Evolutionary conservation across 1,284 basidiomycete genomes (phyloP), one percentile per base, ranked within the genome.

Genomic region (Phylloboletellus chloephorus): DNA sequence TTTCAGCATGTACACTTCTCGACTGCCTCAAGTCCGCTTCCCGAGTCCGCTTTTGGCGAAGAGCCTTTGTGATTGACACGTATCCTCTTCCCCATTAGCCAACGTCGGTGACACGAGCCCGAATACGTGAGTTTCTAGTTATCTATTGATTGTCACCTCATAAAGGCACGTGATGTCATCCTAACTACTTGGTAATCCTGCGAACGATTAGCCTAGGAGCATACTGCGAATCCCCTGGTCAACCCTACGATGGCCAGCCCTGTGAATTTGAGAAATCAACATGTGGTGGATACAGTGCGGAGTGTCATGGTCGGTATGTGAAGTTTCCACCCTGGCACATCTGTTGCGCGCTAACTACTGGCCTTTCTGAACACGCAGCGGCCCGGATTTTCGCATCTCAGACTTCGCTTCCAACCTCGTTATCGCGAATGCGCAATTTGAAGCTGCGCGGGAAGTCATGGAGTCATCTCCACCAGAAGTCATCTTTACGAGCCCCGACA

Each of bases 91-190:
- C 17, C 35, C 28, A 8, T 20, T 43, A 84, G 82, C 83, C 13
- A 85, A 84, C 47, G 82, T 88, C 20, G 85, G 85, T 3, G 85
- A 88, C 53, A 84, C 81, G 7, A 81, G 71, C 48, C 84, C 84
- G 5, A 88, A 88, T 56, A 86, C 80, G 80, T 82, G 46, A 54
- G 80, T 68, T 6, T 13, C 19, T 15, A 8, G 10, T 11, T 7
- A 5, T 4, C 13, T 12, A 5, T 22, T 5, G 9, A 25, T 36
- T 16, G 13, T 42, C 16, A 17, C 26, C 9, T 8, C 12, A 16
- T 17, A 10, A 5, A 20, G n/a, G n/a, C n/a, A n/a, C n/a, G n/a
- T n/a, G n/a, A n/a, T n/a, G n/a, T n/a, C n/a, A 19, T 7, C 10
- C 20, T 12, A 3, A 11, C 19, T 11, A 9, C 19, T 16, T 5